These are phyloP conservation scores for Straminergon stramineum DNA, from an alignment of 225 moss, liverwort and hornwort genomes.

Conservation along the genomic window DNA sequence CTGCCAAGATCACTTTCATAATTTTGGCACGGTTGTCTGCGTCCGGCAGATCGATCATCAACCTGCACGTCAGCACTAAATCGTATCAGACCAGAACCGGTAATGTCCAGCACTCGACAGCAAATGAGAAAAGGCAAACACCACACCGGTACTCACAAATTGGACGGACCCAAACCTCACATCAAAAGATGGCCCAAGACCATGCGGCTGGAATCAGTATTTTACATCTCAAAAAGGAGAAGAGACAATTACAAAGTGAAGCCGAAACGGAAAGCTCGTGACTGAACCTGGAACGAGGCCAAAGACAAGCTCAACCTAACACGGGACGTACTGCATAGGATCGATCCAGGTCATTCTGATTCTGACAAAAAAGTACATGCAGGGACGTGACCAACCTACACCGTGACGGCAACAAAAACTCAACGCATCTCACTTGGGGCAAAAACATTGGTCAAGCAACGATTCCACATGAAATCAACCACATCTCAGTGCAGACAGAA, in stretches of 20 bases:
- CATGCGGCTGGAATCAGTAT: neutral
- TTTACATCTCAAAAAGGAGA: neutral
- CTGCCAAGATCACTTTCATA: slow-evolving; percentile 82
- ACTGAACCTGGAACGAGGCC: neutral
- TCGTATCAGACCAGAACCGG: neutral
- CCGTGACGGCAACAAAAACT: neutral
- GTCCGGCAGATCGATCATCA: slow-evolving; percentile 93
- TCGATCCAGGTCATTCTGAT: neutral
- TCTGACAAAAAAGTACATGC: neutral
- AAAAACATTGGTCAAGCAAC: neutral
- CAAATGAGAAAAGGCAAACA: neutral
- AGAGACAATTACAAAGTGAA: neutral
- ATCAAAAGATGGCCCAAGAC: neutral
- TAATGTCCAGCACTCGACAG: neutral
- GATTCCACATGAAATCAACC: neutral
- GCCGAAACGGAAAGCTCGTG: neutral
- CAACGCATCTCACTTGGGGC: neutral
- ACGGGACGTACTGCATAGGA: neutral
- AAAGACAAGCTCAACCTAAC: neutral
- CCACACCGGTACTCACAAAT: neutral
- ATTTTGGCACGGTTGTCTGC: slow-evolving; percentile 82
- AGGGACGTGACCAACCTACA: neutral
- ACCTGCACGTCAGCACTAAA: slow-evolving; percentile 26
- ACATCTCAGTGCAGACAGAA: neutral
- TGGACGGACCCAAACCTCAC: neutral